Evolutionary conservation across 306 rosid species (phyloP).

Genomic region (Trifolium fragiferum): DNA sequence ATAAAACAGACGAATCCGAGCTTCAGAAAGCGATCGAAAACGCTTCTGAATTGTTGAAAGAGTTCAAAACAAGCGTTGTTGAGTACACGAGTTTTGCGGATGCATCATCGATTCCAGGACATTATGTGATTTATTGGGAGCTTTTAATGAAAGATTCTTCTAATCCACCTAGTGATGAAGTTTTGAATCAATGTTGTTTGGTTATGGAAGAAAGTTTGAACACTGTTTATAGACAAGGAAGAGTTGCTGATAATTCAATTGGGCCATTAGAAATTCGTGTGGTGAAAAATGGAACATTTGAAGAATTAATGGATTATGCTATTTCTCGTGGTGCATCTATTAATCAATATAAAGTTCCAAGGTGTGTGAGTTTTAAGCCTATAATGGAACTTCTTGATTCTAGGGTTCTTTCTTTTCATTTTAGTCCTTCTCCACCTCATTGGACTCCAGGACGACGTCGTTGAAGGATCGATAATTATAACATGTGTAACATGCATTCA

Average conservation of each 20-base stretch:
- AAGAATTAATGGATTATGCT: conserved; percentile 94
- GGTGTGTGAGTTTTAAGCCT: conserved; percentile 86
- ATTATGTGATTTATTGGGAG: conserved; percentile 95
- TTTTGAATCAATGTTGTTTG: conserved; percentile 66
- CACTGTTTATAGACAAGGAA: conserved; percentile 87
- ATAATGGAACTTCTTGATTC: conserved; percentile 85
- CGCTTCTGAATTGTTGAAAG: conserved; percentile 53
- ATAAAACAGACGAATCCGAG: conserved; percentile 90
- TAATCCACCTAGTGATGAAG: conserved; percentile 50
- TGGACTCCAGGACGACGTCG: conserved; percentile 84
- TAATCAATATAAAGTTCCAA: conserved; percentile 90
- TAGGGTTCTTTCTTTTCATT: conserved; percentile 72
- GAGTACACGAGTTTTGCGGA: conserved; percentile 90
- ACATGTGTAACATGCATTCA: conserved; percentile 30
- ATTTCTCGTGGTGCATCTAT: conserved; percentile 92
- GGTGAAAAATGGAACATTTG: conserved; percentile 89
- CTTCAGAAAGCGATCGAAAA: conserved; percentile 72
- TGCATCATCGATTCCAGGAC: conserved; percentile 76
- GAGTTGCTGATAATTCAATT: conserved; percentile 81
- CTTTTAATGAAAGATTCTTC: conserved; percentile 61
- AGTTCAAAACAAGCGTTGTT: conserved; percentile 67
- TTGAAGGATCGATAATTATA: conserved; percentile 24
- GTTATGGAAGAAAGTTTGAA: conserved; percentile 81
- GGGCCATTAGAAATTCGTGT: conserved; percentile 91
- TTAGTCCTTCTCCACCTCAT: conserved; percentile 77